Evolutionary conservation across 257 asterid genomes (phyloP).

Genomic region (Petunia axillaris): DNA sequence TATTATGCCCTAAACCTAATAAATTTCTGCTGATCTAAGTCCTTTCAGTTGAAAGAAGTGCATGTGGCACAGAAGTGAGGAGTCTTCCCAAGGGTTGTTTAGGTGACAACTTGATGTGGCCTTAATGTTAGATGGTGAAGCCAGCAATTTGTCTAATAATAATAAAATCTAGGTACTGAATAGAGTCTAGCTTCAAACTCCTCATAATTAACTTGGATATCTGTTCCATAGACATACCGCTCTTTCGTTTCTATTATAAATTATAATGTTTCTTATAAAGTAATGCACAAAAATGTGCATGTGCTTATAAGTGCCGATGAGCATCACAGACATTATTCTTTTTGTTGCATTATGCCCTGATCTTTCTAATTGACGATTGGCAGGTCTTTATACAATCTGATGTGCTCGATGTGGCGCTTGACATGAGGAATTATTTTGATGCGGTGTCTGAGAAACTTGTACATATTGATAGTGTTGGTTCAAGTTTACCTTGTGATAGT

Average conservation of each 20-base stretch:
- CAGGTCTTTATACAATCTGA: slow-evolving; percentile 93
- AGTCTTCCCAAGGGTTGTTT: no score
- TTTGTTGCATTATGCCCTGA: not conserved
- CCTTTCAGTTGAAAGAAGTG: not conserved
- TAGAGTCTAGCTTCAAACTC: not conserved
- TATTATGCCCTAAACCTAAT: not conserved
- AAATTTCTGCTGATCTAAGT: not conserved
- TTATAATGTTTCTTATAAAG: not conserved
- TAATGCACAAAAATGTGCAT: not conserved
- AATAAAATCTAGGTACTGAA: not conserved
- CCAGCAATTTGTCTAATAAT: not conserved
- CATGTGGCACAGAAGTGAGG: not conserved
- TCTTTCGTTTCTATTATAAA: not conserved
- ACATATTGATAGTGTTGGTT: slow-evolving; percentile 50
- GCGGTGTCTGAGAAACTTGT: slow-evolving; percentile 54
- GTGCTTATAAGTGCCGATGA: not conserved
- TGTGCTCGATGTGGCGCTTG: slow-evolving; percentile 76
- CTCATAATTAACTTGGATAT: no score
- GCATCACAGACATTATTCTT: not conserved
- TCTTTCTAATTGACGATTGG: slow-evolving; percentile 25
- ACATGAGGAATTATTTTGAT: slow-evolving; percentile 82
- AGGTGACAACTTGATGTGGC: no score
- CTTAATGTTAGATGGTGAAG: not conserved
- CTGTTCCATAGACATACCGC: not conserved
- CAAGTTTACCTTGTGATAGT: slow-evolving; percentile 48